phyloP scores from a whole-genome alignment of 2,329 filamentous ascomycete species.

The Esteya vermicola region DNA sequence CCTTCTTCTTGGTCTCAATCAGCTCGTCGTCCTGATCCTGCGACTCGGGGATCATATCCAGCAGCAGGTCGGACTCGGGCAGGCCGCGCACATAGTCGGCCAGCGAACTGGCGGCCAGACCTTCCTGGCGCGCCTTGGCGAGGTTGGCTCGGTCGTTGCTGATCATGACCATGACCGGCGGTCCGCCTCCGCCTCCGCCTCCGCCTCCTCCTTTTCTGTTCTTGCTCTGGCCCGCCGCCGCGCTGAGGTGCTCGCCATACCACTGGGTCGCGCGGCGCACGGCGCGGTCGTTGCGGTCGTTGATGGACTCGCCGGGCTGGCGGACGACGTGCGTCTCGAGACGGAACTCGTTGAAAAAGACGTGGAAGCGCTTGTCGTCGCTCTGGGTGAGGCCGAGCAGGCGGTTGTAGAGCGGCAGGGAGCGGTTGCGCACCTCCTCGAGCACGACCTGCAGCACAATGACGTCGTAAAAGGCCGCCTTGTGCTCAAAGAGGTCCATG shows the following conservation, averaged over 20 bases:
- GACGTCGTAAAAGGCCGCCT: conserved; percentile 89
- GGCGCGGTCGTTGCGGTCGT: conserved; percentile 90
- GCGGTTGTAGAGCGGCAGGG: conserved; percentile 86
- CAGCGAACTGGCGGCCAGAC: conserved; percentile 54
- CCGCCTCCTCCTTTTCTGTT: too few relatives aligned
- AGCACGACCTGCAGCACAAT: conserved; percentile 90
- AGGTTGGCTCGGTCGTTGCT: conserved; percentile 86
- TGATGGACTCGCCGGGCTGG: conserved; percentile 69
- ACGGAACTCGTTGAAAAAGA: conserved; percentile 98
- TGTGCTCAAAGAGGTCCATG: conserved; percentile 94
- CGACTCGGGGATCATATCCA: conserved; percentile 85
- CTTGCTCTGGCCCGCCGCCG: conserved; percentile 41
- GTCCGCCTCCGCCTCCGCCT: conserved; percentile 27
- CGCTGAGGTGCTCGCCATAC: conserved; percentile 71
- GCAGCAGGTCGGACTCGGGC: conserved; percentile 67
- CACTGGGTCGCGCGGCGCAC: conserved; percentile 76
- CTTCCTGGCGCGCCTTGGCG: conserved; percentile 63
- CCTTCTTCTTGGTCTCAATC: conserved; percentile 27
- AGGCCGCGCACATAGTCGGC: conserved; percentile 71
- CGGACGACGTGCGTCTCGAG: conserved; percentile 77
- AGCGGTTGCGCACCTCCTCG: conserved; percentile 89
- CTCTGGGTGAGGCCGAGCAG: conserved; percentile 83
- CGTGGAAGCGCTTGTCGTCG: conserved; percentile 93
- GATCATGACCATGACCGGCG: conserved; percentile 78
- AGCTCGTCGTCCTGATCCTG: conserved; percentile 52